Percentiles rank a stretch among this genome's conserved stretches.
Conservation (phyloP, 805 yeast species). For the Cyberlindnera veronae region DNA sequence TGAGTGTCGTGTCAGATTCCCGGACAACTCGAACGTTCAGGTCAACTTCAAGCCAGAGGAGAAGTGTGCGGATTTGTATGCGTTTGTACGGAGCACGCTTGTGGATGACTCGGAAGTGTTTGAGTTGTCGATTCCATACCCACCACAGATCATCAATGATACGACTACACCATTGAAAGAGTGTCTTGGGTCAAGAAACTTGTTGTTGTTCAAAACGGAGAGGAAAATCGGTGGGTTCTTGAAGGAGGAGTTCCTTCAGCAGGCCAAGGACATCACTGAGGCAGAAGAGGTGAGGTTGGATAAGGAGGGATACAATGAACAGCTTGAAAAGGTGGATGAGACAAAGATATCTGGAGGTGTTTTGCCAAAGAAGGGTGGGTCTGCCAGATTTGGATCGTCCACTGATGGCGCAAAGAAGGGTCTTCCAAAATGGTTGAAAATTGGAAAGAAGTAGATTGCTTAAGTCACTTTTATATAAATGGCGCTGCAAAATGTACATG, state of each 20-base stretch:
- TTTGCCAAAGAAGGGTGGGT: slow-evolving; percentile 13
- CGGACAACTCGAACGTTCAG: slow-evolving; percentile 52
- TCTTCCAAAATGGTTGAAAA: slow-evolving; percentile 40
- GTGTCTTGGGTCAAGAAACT: slow-evolving; percentile 44
- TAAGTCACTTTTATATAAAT: too few species aligned
- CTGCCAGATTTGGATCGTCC: neutral
- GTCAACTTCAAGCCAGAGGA: slow-evolving; percentile 45
- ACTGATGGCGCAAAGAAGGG: slow-evolving; percentile 21
- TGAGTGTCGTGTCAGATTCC: slow-evolving; percentile 50
- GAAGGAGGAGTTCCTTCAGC: slow-evolving; percentile 25
- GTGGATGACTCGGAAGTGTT: slow-evolving; percentile 30
- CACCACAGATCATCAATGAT: slow-evolving; percentile 32
- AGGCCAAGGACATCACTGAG: slow-evolving; percentile 33
- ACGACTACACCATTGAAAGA: slow-evolving; percentile 32
- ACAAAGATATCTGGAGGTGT: slow-evolving; percentile 19
- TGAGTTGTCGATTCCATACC: slow-evolving; percentile 46
- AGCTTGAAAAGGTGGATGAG: slow-evolving; percentile 7
- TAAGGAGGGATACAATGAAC: slow-evolving; percentile 6
- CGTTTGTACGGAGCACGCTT: slow-evolving; percentile 29
- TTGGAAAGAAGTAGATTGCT: slow-evolving; percentile 38
- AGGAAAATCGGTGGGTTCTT: slow-evolving; percentile 24
- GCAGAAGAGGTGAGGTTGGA: slow-evolving; percentile 27
- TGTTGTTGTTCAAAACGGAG: slow-evolving; percentile 33
- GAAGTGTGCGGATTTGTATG: slow-evolving; percentile 32
- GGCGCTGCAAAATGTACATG: too few species aligned